Percentiles rank a stretch among this genome's conserved stretches.
These are phyloP conservation scores for Pseudonectria foliicola DNA, from an alignment of 2,329 filamentous ascomycete species.

Conservation along the genomic window DNA sequence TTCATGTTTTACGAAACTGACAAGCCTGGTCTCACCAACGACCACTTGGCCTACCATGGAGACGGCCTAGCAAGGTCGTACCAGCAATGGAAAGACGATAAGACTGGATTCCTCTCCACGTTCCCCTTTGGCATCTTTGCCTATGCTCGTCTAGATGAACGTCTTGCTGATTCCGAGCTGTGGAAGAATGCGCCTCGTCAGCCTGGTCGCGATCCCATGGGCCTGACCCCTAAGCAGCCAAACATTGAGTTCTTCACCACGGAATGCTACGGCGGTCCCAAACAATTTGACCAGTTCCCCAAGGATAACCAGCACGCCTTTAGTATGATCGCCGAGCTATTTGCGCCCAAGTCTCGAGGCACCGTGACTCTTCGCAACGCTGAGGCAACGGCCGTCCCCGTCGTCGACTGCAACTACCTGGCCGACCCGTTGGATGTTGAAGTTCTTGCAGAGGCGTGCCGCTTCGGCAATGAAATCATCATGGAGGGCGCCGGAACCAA, in stretches of 20 bases:
- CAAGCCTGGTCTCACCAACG: conserved; percentile 44
- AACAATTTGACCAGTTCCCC: conserved; percentile 48
- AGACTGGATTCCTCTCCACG: conserved; percentile 49
- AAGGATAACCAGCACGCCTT: conserved; percentile 48
- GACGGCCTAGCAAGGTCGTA: conserved; percentile 44
- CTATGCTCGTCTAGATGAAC: conserved; percentile 54
- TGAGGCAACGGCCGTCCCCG: conserved; percentile 44
- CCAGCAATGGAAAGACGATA: conserved; percentile 49
- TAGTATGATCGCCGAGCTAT: conserved; percentile 50
- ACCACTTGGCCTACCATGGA: conserved; percentile 46
- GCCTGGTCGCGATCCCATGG: conserved; percentile 56
- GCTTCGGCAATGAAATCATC: conserved; percentile 53
- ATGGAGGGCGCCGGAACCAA: conserved; percentile 50
- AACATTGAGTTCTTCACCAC: conserved; percentile 58
- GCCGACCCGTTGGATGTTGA: conserved; percentile 50
- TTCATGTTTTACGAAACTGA: conserved; percentile 56
- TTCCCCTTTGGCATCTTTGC: conserved; percentile 59
- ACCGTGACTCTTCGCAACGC: conserved; percentile 42
- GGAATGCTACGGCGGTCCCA: conserved; percentile 54
- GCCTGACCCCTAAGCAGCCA: conserved; percentile 46
- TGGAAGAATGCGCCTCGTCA: conserved; percentile 45
- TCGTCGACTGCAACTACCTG: conserved; percentile 53
- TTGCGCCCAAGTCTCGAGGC: conserved; percentile 50
- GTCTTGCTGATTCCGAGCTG: conserved; percentile 44
- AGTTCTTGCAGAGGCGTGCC: conserved; percentile 51